Conservation (phyloP, 805 yeast genomes). For the Schwanniomyces sp. region DNA sequence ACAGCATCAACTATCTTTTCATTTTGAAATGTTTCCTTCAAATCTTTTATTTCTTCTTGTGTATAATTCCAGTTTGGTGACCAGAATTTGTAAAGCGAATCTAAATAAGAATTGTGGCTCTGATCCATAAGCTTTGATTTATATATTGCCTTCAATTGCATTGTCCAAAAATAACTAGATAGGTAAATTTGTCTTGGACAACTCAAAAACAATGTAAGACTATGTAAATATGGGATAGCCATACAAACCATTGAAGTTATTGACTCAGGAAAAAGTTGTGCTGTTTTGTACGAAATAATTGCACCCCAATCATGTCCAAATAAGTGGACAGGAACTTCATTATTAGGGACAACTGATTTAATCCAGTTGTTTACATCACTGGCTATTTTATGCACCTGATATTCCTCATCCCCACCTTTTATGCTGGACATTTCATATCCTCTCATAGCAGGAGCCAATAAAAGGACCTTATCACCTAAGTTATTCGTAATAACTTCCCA, state of each 20-base stretch:
- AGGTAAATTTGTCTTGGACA: slow-evolving; percentile 34
- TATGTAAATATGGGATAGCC: slow-evolving; percentile 38
- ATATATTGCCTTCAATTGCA: slow-evolving; percentile 31
- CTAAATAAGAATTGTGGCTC: slow-evolving; percentile 25
- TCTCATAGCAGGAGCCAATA: slow-evolving; percentile 34
- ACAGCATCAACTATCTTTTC: slow-evolving; percentile 29
- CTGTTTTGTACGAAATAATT: slow-evolving; percentile 32
- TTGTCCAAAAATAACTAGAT: slow-evolving; percentile 36
- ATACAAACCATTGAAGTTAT: slow-evolving; percentile 32
- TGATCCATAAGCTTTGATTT: slow-evolving; percentile 13
- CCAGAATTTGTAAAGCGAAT: slow-evolving; percentile 36
- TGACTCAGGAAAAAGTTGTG: slow-evolving; percentile 32
- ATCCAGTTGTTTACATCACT: slow-evolving; percentile 36
- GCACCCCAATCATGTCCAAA: slow-evolving; percentile 50
- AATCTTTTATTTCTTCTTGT: slow-evolving; percentile 22
- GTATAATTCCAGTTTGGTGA: slow-evolving; percentile 38
- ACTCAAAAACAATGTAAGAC: slow-evolving; percentile 25
- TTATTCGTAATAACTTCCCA: slow-evolving; percentile 17
- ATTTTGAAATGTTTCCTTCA: slow-evolving; percentile 24
- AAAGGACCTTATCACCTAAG: slow-evolving; percentile 18
- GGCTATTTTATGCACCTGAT: slow-evolving; percentile 30
- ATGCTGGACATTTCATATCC: slow-evolving; percentile 36
- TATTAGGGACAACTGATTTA: slow-evolving; percentile 14
- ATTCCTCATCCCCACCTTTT: slow-evolving; percentile 21
- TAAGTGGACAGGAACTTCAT: slow-evolving; percentile 30